Base-by-base conservation (phyloP, 148 eudicot species). In the Rhododendron simsii region DNA sequence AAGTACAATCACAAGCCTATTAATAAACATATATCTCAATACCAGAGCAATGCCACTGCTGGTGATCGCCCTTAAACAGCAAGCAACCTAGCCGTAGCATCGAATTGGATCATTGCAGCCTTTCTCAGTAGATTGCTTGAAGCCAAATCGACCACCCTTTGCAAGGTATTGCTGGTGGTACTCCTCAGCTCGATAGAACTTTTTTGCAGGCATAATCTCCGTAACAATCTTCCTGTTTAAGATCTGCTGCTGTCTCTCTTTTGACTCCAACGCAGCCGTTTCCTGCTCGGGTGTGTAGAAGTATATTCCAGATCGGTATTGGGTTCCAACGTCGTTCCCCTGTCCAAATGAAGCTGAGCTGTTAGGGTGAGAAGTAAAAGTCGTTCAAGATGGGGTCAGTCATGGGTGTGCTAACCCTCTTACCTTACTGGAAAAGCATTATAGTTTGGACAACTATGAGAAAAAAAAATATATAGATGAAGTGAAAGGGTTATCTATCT, bases 141-240 rank as follows among this genome's bases (percentile, higher is more conserved):
- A 93, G 59, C 96, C 98, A 85, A 91, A 93, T 28, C 98, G 91
- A 39, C 98, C 98, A 1, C 98, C 98, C 81, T 94, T 95, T 57
- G 91, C 95, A 76, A 95, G 96, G 89, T 95, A 95, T 82, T 95
- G 98, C 92, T 95, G 98, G 85, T 95, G 96, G 89, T 94, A 95
- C 86, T 93, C 93, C 84, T 95, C 98, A 1, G 96, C 98, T 87
- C 94, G 88, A 88, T 95, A 95, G 81, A 95, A 95, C 86, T 95
- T 95, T 88, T 93, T 95, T 21, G 95, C 98, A 3, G 98, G 95
- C 57, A 95, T 82, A 35, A 95, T 94, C 92, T 95, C 98, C 0
- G 95, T 92, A 79, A 95, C 95, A 39, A 95, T 94, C 59, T 85
- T 89, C 91, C 96, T 90, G 91, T 90, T 91, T 89, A 95, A 85